Percentiles rank a stretch among this genome's conserved stretches.
Conservation (phyloP, 2,329 filamentous ascomycete species). For the Albophoma yamanashiensis region DNA sequence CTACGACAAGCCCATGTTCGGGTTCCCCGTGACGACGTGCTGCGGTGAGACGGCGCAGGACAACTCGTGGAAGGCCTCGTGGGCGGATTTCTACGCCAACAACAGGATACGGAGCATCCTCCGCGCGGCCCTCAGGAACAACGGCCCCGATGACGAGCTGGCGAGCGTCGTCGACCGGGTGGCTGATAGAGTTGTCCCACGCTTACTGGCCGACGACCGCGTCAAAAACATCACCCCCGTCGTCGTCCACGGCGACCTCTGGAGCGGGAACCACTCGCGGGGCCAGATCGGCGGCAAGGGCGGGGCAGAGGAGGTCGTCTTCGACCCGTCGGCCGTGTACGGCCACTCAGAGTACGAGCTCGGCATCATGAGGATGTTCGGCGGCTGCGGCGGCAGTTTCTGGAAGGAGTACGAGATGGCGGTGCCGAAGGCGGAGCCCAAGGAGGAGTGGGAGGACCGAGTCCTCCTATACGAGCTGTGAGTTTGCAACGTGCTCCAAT, state of each 20-base stretch:
- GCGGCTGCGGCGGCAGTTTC: slow-evolving; percentile 65
- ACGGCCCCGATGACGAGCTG: slow-evolving; percentile 56
- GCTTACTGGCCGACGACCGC: slow-evolving; percentile 59
- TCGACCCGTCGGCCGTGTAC: slow-evolving; percentile 72
- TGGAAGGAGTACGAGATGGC: slow-evolving; percentile 66
- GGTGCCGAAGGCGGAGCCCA: slow-evolving; percentile 71
- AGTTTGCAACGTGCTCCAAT: slow-evolving; percentile 28
- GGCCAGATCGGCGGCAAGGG: slow-evolving; percentile 49
- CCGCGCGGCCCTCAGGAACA: slow-evolving; percentile 40
- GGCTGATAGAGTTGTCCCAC: slow-evolving; percentile 56
- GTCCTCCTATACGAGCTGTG: slow-evolving; percentile 72
- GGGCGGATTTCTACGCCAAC: slow-evolving; percentile 80
- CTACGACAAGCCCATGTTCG: slow-evolving; percentile 55
- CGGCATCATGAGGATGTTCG: slow-evolving; percentile 96
- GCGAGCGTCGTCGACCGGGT: slow-evolving; percentile 53
- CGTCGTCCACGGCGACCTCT: slow-evolving; percentile 84
- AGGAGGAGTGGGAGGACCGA: slow-evolving; percentile 75
- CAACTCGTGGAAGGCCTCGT: slow-evolving; percentile 61
- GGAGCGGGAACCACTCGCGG: slow-evolving; percentile 71
- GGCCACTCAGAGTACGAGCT: slow-evolving; percentile 84
- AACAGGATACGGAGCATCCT: slow-evolving; percentile 60
- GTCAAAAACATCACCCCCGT: slow-evolving; percentile 61
- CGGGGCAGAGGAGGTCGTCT: slow-evolving; percentile 63
- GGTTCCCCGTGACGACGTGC: slow-evolving; percentile 76
- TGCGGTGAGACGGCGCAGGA: slow-evolving; percentile 79